Evolutionary conservation across 2,329 filamentous ascomycete species (phyloP).

Genomic region (Claviceps maximensis): DNA sequence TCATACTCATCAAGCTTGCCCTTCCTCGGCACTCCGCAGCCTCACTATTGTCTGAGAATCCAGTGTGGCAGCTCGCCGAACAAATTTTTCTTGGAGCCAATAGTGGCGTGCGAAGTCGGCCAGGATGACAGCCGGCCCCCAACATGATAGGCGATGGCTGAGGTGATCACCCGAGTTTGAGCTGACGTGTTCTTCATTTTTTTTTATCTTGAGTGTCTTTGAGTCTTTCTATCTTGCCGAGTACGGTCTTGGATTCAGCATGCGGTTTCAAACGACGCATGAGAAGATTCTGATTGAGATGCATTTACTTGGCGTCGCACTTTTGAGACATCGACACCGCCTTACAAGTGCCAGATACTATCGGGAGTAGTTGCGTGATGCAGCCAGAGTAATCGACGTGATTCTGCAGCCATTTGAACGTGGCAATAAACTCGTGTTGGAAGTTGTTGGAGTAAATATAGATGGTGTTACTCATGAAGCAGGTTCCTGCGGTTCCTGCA

Average conservation of each 20-base stretch:
- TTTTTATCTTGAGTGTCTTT: neutral
- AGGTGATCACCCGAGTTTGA: neutral
- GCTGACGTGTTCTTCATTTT: neutral
- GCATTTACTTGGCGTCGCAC: too few relatives aligned
- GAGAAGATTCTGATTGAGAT: too few relatives aligned
- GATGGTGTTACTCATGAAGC: too few relatives aligned
- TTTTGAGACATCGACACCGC: neutral
- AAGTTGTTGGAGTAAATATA: neutral
- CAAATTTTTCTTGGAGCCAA: neutral
- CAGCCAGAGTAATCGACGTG: neutral
- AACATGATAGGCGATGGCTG: neutral
- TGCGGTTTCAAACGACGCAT: too few relatives aligned
- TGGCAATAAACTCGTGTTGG: neutral
- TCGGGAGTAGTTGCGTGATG: neutral
- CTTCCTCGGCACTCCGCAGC: neutral
- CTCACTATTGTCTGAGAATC: neutral
- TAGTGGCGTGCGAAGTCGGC: neutral
- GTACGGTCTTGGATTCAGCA: too few relatives aligned
- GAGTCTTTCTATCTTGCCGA: neutral
- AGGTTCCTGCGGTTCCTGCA: too few relatives aligned
- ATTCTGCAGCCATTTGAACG: neutral
- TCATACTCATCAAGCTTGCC: neutral
- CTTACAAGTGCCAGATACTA: neutral
- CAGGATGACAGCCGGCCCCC: neutral
- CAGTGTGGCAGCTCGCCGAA: neutral